Evolutionary conservation across 306 rosid genomes (phyloP).

Genomic region (Citrullus colocynthis): DNA sequence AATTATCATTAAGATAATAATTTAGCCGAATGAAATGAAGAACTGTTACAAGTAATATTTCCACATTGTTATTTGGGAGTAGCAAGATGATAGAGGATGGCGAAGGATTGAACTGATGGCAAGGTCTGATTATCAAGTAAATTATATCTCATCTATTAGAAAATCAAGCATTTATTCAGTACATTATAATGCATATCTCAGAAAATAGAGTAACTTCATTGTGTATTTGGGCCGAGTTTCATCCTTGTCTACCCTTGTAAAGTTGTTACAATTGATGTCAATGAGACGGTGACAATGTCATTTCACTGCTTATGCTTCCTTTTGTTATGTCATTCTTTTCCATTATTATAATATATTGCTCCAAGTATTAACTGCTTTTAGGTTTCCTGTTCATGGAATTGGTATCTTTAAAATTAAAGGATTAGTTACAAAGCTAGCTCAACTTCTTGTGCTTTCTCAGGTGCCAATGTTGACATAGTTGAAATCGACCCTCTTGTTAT

Average conservation of each 20-base stretch:
- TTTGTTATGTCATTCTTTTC: background rate
- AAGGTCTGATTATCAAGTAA: background rate
- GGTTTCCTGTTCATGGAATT: background rate
- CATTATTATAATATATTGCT: background rate
- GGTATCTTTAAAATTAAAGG: background rate
- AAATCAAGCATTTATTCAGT: background rate
- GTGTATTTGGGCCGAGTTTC: background rate
- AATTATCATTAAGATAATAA: background rate
- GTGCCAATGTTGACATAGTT: slow-evolving; percentile 59
- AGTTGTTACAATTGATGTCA: background rate
- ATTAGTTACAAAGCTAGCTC: background rate
- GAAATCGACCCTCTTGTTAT: slow-evolving; percentile 90
- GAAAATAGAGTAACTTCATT: background rate
- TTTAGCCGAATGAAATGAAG: background rate
- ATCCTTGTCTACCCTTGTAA: background rate
- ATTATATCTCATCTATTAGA: background rate
- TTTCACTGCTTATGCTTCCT: background rate
- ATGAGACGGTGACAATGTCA: background rate
- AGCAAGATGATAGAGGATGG: background rate
- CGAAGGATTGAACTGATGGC: background rate
- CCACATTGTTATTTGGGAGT: background rate
- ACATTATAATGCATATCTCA: background rate
- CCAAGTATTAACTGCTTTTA: background rate
- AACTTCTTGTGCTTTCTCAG: slow-evolving; percentile 24
- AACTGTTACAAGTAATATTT: background rate